phyloP scores from a whole-genome alignment of 441 rosid genomes.

The Erodium chrysanthum region DNA sequence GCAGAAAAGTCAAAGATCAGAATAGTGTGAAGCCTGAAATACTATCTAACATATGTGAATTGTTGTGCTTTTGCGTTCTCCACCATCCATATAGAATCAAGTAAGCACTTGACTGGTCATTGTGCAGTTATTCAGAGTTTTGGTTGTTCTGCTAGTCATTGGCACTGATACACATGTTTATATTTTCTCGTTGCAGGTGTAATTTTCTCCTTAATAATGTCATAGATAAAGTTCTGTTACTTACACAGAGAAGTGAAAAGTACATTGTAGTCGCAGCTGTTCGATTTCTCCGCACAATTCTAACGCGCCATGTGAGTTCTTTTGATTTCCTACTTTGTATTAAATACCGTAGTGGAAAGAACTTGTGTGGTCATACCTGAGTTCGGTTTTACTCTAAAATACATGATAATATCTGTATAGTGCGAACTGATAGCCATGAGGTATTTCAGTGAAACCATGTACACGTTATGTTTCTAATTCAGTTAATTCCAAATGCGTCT shows the following conservation, averaged over 20 bases:
- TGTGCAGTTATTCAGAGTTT: slow-evolving; percentile 3
- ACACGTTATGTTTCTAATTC: too few relatives aligned
- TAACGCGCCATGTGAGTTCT: slow-evolving; percentile 70
- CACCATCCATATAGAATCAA: slow-evolving; percentile 94
- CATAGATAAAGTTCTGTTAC: slow-evolving; percentile 74
- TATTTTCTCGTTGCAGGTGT: slow-evolving; percentile 51
- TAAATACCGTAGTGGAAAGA: not conserved
- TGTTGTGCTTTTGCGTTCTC: slow-evolving; percentile 85
- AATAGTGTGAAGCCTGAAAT: slow-evolving; percentile 68
- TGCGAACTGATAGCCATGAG: not conserved
- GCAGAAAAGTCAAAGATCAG: slow-evolving; percentile 37
- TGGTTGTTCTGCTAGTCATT: slow-evolving; percentile 8
- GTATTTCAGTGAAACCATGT: not conserved
- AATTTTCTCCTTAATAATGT: slow-evolving; percentile 80
- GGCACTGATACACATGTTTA: slow-evolving; percentile 12
- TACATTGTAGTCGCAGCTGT: slow-evolving; percentile 95
- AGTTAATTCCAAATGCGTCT: not conserved
- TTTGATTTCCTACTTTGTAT: slow-evolving; percentile 9
- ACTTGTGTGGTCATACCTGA: not conserved
- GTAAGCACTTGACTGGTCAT: slow-evolving; percentile 35
- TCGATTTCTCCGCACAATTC: slow-evolving; percentile 88
- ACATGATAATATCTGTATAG: not conserved
- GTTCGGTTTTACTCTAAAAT: not conserved
- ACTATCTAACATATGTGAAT: slow-evolving; percentile 80
- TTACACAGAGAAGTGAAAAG: slow-evolving; percentile 81